Conservation (phyloP, 345 rosid species). For the Stellera chamaejasme region DNA sequence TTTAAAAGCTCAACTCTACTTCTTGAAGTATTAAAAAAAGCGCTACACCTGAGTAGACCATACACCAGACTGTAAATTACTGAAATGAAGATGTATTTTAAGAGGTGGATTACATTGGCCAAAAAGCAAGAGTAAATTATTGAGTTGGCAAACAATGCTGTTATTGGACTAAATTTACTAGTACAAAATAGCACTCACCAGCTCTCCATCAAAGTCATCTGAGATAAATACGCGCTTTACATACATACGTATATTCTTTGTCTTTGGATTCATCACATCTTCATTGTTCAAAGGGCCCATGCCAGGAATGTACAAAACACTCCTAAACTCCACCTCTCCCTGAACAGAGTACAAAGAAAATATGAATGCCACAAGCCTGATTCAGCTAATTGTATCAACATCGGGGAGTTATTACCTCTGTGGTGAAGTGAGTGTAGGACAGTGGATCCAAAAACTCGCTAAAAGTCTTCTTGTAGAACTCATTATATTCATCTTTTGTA, state of each 20-base stretch:
- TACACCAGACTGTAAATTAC: too few relatives aligned
- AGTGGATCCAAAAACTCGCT: slow-evolving; percentile 93
- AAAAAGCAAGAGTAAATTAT: background rate
- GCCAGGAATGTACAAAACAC: slow-evolving; percentile 89
- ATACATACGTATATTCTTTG: slow-evolving; percentile 80
- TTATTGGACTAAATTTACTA: background rate
- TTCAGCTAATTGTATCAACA: background rate
- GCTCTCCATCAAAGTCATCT: slow-evolving; percentile 99
- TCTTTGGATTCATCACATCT: slow-evolving; percentile 76
- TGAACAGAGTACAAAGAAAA: slow-evolving; percentile 19
- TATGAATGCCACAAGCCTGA: slow-evolving; percentile 8
- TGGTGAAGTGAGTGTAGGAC: slow-evolving; percentile 76
- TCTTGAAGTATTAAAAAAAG: too few relatives aligned
- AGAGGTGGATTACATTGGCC: background rate
- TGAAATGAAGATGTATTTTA: too few relatives aligned
- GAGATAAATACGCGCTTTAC: slow-evolving; percentile 99
- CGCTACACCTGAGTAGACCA: too few relatives aligned
- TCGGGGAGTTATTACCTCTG: slow-evolving; percentile 44
- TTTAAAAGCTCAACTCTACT: too few relatives aligned
- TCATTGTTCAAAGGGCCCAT: slow-evolving; percentile 97
- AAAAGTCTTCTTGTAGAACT: slow-evolving; percentile 91
- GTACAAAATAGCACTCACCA: slow-evolving; percentile 41
- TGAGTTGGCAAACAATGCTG: background rate
- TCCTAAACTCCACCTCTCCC: slow-evolving; percentile 99
- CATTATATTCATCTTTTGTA: slow-evolving; percentile 70